These are phyloP conservation scores for Plenodomus tracheiphilus DNA, from an alignment of 2,329 filamentous ascomycete genomes.

Conservation along the genomic window DNA sequence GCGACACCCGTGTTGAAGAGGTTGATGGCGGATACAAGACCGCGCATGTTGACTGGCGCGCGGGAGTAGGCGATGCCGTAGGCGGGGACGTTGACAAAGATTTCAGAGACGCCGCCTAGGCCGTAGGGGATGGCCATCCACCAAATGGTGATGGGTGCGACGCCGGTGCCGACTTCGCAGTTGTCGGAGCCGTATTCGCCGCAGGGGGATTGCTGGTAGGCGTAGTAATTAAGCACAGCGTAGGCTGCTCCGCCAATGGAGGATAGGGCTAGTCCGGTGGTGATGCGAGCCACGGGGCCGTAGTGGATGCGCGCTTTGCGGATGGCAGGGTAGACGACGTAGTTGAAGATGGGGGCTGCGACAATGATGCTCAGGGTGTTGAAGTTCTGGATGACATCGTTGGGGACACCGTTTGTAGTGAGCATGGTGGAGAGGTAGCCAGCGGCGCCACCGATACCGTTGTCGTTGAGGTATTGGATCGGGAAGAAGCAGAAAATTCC, in stretches of 20 bases:
- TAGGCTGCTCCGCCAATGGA: slow-evolving; percentile 1
- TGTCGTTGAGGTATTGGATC: slow-evolving; percentile 5
- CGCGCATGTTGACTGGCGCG: slow-evolving; percentile 3
- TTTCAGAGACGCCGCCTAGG: slow-evolving; percentile 1
- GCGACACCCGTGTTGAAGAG: slow-evolving; percentile 4
- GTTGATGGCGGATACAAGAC: slow-evolving; percentile 3
- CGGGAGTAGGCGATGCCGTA: slow-evolving; percentile 5
- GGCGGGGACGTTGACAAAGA: slow-evolving; percentile 5
- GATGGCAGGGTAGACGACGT: neutral
- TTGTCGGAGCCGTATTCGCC: slow-evolving; percentile 1
- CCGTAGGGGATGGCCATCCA: slow-evolving; percentile 4
- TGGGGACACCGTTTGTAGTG: slow-evolving; percentile 3
- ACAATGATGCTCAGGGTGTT: slow-evolving; percentile 1
- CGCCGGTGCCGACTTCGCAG: slow-evolving; percentile 1
- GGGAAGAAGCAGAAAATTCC: slow-evolving; percentile 5
- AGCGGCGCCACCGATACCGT: slow-evolving; percentile 1
- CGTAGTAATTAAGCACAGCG: slow-evolving; percentile 1
- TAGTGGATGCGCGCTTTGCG: slow-evolving; percentile 3
- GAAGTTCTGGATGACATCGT: slow-evolving; percentile 3
- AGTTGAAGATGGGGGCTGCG: slow-evolving; percentile 2
- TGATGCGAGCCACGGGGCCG: slow-evolving; percentile 1
- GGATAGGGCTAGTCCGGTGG: neutral
- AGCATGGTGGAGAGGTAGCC: slow-evolving; percentile 3
- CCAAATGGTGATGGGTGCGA: slow-evolving; percentile 3
- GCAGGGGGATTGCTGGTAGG: slow-evolving; percentile 1